Evolutionary conservation across 768 basidiomycete genomes (phyloP), one percentile per base, ranked within the genome.

Genomic region (Sporobolomyces phaffii): DNA sequence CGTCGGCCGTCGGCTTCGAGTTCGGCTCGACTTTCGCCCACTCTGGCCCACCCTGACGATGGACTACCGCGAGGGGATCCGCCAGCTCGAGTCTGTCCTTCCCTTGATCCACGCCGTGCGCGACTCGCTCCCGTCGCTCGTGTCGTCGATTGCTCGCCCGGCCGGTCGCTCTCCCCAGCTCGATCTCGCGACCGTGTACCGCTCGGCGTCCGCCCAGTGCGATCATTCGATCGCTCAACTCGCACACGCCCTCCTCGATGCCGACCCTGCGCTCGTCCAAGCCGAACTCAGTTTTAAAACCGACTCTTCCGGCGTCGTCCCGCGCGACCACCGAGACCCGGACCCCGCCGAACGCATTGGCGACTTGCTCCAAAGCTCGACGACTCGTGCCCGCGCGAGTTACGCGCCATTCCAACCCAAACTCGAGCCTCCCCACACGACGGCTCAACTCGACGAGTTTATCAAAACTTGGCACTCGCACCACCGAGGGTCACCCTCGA

Each of bases 141-240:
- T 68, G 43, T 0, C 41, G 11, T 31, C 66, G 22, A 5, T 50
- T 56, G 29, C 36, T 43, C 20, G 22, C 41, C 5, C 14, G 43
- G 20, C 20, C 41, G 28, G 20, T 7, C 43, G 33, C 56, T 45
- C 28, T 15, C 43, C 8, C 28, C 38, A 18, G 7, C 36, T 13
- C 26, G 60, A 62, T n/a, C 60, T 50, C 47, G 40, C 66, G 18
- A 33, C 41, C 6, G n/a, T 33, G 11, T 68, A 68, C 60, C 52
- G 66, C 11, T 6, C 41, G 18, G 60, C 66, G 3, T 62, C 60
- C 8, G 26, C 38, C 10, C 54, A 68, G 20, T 68, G 66, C 43
- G 11, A n/a, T 2, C 22, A 22, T 10, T n/a, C 66, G 1, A 36
- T 68, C 34, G 8, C 4, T n/a, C 14, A 2, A 26, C 1, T 1